phyloP scores from a whole-genome alignment of 148 eudicot genomes.

The Silene latifolia region DNA sequence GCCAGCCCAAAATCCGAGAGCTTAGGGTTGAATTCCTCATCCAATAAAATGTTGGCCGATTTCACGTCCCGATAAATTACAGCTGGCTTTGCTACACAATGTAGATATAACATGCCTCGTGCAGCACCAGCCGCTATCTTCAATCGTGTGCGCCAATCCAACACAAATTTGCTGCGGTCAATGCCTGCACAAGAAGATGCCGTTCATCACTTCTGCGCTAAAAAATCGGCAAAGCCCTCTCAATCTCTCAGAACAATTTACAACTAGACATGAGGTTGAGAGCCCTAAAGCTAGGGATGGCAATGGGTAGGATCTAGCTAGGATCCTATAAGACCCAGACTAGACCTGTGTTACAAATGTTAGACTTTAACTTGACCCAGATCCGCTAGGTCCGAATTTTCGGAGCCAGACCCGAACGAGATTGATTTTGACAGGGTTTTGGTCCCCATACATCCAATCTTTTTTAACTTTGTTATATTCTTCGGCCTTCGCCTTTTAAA shows the following conservation, averaged over 20 bases:
- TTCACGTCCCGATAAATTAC: constrained; percentile 93
- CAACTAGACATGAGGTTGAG: not conserved
- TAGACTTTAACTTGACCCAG: too few species aligned
- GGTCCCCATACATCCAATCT: too few species aligned
- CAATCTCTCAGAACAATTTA: not conserved
- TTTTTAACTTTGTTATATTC: too few species aligned
- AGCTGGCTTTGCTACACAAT: constrained; percentile 75
- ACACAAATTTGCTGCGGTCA: constrained; percentile 32
- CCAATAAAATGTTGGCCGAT: constrained; percentile 81
- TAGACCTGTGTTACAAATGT: too few species aligned
- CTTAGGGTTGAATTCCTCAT: constrained; percentile 60
- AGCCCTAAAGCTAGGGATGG: too few species aligned
- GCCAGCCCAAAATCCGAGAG: constrained; percentile 93
- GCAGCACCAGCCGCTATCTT: constrained; percentile 91
- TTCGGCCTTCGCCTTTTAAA: too few species aligned
- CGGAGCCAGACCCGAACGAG: too few species aligned
- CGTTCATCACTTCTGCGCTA: not conserved
- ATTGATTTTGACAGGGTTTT: too few species aligned
- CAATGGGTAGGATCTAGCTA: too few species aligned
- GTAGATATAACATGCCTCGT: constrained; percentile 72
- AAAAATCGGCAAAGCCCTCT: too few species aligned
- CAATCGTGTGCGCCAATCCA: constrained; percentile 69
- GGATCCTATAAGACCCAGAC: too few species aligned
- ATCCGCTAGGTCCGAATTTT: too few species aligned
- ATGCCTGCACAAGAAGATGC: constrained; percentile 21